These are phyloP conservation scores for Diaporthe humulicola DNA, from an alignment of 2,329 filamentous ascomycete genomes.

Conservation along the genomic window DNA sequence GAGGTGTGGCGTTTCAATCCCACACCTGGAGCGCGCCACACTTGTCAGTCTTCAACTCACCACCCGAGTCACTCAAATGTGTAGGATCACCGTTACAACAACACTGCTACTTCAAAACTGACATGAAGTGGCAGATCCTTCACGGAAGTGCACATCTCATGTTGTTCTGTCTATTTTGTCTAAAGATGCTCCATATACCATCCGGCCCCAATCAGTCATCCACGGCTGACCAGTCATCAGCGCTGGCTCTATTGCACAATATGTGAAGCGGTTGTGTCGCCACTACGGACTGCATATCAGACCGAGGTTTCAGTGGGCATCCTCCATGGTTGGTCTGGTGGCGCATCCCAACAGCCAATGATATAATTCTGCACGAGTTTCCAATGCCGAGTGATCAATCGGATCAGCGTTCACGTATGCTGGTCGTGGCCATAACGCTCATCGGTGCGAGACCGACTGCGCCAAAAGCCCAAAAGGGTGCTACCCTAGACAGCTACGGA, in stretches of 20 bases:
- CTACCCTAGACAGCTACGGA: too few relatives aligned
- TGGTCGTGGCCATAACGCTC: too few relatives aligned
- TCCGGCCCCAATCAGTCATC: neutral
- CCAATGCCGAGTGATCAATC: neutral
- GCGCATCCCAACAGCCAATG: neutral
- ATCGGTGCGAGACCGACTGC: too few relatives aligned
- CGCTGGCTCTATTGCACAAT: neutral
- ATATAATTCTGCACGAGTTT: neutral
- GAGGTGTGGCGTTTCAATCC: conserved; percentile 9
- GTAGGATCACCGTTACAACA: too few relatives aligned
- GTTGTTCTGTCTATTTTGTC: neutral
- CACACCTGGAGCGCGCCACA: neutral
- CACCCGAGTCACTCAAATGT: too few relatives aligned
- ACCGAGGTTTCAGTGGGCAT: conserved; percentile 12
- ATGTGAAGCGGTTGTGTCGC: neutral
- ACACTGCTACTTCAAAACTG: neutral
- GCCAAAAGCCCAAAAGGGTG: too few relatives aligned
- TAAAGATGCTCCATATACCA: neutral
- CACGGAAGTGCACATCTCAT: neutral
- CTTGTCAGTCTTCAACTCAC: neutral
- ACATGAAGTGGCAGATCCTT: neutral
- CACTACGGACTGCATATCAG: neutral
- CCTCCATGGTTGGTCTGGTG: neutral
- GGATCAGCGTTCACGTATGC: neutral
- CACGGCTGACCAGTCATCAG: neutral